Evolutionary conservation across 192 early-diverging fungal species (phyloP).

Genomic region (Mortierella claussenii): DNA sequence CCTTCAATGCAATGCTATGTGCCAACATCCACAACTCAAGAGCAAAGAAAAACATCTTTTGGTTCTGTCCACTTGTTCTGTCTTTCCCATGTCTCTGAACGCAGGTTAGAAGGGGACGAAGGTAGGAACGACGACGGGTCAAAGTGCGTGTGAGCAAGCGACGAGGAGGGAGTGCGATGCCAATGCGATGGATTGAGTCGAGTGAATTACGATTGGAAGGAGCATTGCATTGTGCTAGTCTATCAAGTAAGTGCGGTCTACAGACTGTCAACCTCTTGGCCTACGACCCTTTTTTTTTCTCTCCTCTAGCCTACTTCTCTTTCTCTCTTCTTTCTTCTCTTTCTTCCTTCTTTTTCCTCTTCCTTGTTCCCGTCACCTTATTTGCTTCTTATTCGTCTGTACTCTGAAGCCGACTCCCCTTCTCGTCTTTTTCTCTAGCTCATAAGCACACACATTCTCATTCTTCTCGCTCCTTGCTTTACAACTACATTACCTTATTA

Average conservation of each 20-base stretch:
- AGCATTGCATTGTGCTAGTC: neutral
- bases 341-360: neutral
- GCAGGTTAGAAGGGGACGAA: neutral
- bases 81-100: too few species aligned
- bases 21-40: too few species aligned
- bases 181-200: too few species aligned
- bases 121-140: neutral
- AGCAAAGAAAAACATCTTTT: neutral
- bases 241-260: neutral
- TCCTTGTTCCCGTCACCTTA: neutral
- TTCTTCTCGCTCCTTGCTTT: neutral
- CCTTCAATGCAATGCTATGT: too few species aligned
- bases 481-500: neutral
- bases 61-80: neutral
- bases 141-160: neutral
- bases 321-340: constrained; percentile 1
- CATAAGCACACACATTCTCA: neutral
- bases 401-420: neutral
- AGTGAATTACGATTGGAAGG: too few species aligned
- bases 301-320: constrained; percentile 1
- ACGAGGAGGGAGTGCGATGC: neutral
- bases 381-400: neutral
- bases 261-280: neutral
- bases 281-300: neutral
- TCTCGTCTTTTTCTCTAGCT: constrained; percentile 1